phyloP scores from a whole-genome alignment of 1,284 basidiomycete species.

The Puccinia hordei region DNA sequence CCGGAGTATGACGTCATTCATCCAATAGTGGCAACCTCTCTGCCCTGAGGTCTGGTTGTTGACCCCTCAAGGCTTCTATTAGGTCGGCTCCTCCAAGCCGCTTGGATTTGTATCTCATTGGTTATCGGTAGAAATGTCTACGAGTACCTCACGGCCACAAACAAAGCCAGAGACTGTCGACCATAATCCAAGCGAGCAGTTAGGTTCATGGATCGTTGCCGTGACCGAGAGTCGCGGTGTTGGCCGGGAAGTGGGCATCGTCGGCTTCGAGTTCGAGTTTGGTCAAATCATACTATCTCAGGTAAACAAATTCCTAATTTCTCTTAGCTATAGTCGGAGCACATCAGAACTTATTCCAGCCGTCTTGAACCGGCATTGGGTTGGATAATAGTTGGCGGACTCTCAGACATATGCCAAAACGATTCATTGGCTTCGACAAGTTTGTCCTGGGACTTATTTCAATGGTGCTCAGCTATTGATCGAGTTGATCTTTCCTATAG shows the following conservation, averaged over 20 bases:
- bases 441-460: conserved; percentile 16
- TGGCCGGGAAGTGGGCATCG: conserved; percentile 54
- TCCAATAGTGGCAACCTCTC: not conserved
- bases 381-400: conserved; percentile 39
- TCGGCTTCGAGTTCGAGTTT: conserved; percentile 52
- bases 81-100: not conserved
- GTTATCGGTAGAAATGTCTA: not conserved
- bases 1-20: conserved; percentile 2
- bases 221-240: conserved; percentile 53
- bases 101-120: not conserved
- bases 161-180: conserved; percentile 8
- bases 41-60: no score
- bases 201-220: conserved; percentile 53
- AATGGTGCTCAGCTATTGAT: not conserved
- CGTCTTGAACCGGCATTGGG: conserved; percentile 5
- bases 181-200: conserved; percentile 12
- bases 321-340: not conserved
- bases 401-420: conserved; percentile 49
- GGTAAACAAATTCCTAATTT: conserved; percentile 32
- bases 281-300: conserved; percentile 54
- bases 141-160: not conserved
- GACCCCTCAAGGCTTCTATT: no score
- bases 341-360: not conserved
- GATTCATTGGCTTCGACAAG: conserved; percentile 50
- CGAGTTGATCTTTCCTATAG: conserved; percentile 5